Base-by-base conservation (phyloP, 2,329 filamentous ascomycete genomes). In the Fusarium chaquense region DNA sequence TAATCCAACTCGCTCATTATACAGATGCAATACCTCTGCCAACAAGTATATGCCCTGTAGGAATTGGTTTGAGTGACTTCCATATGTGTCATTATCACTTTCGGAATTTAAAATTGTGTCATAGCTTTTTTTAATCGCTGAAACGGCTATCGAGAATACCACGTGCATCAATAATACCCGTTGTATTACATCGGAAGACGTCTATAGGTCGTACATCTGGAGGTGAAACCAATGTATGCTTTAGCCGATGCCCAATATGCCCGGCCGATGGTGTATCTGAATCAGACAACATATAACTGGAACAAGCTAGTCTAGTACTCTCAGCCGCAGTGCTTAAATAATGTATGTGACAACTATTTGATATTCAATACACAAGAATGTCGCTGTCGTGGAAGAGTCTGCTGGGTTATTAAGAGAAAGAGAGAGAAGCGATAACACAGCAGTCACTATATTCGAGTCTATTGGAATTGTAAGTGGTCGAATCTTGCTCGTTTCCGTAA, bases 1-100 rank as follows among this genome's bases (percentile, higher is more conserved):
- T 58, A n/a, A 22, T 50, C 53, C 49, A 69, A 54, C 40, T 54
- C 22, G 22, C 59, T 53, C 30, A 20, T 51, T 45, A 36, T 20
- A 28, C 22, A 35, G 22, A 38, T 16, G 41, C n/a, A 40, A 64
- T 33, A 18, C 16, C 45, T 41, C 41, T 24, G 15, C n/a, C 20
- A 22, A 36, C 32, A 26, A 52, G 20, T 4, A 32, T 51, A 40
- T 16, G n/a, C 11, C 22, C 12, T 20, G 11, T 6, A 12, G 6
- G n/a, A 26, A 36, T 18, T 22, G 18, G 6, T 20, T 26, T 41
- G 35, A 20, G 7, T 20, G 49, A 3, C 12, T 38, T 15, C 10
- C 20, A 18, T n/a, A 40, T 18, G 10, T 41, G 16, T 22, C 20
- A 16, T 46, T 30, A 40, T 36, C 16, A 11, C 24, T 40, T 7